Base-by-base conservation (phyloP, 176 grass and related monocot genomes). In the Oropetium thomaeum region DNA sequence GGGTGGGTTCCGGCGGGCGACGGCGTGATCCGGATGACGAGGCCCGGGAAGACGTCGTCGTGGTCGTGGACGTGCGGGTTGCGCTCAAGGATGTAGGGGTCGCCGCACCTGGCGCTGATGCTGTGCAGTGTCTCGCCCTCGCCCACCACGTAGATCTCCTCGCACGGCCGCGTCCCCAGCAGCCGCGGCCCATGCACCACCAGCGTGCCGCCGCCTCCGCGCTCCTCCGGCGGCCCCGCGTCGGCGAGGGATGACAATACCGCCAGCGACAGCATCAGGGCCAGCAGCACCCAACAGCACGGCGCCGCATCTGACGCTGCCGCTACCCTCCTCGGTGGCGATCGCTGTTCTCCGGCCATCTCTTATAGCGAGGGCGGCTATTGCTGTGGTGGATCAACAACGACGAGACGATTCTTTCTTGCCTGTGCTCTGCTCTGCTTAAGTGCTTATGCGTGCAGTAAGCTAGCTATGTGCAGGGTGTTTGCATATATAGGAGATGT, bases 31-130 rank as follows among this genome's bases (percentile, higher is more conserved):
- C 63, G 72, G 71, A 93, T 86, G 67, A 93, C 82, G n/a, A 97
- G 90, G 62, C 93, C 93, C 8, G 93, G 93, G 76, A 97, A 97
- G 73, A 97, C 93, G 81, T 97, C 90, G 63, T 93, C 93, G 76
- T 89, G 85, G 74, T 93, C 93, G 57, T 97, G 90, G 73, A 93
- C 82, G 55, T 97, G 93, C 10, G 90, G 90, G 63, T 97, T 97
- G n/a, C 67, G 77, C 85, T 97, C 93, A 10, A 93, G 79, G 62
- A 97, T 97, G 84, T 88, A 84, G 27, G 93, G 87, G 80, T 97
- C 93, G 71, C 87, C 85, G 84, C 93, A 97, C 84, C 74, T 81
- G 74, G 92, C 93, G 79, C 90, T 97, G 82, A 97, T 97, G 80
- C 81, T 90, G 75, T 97, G 87, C 61, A 92, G 87, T 63, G 93